Conservation (phyloP, 2,329 filamentous ascomycete species). For the Trichoderma sp. region DNA sequence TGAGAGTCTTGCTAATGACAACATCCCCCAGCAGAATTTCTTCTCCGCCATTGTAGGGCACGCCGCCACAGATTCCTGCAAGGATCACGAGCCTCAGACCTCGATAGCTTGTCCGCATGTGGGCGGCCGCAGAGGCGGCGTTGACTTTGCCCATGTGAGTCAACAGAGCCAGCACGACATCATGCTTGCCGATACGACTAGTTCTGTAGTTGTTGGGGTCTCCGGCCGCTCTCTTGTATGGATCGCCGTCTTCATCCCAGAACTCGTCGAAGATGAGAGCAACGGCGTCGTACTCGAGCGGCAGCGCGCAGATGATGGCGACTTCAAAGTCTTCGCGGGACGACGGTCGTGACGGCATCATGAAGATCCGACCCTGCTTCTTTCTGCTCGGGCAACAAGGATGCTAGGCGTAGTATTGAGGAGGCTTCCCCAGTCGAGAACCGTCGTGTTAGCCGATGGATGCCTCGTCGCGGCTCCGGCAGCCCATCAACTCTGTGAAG, state of each 20-base stretch:
- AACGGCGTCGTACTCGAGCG: conserved; percentile 35
- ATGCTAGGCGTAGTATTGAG: too few species aligned
- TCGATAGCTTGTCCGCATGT: conserved; percentile 40
- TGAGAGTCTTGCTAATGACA: conserved; percentile 36
- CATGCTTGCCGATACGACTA: conserved; percentile 36
- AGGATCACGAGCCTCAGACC: conserved; percentile 37
- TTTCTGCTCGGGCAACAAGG: too few species aligned
- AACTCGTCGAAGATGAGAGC: conserved; percentile 34
- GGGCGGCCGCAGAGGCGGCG: conserved; percentile 34
- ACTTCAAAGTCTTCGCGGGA: conserved; percentile 33
- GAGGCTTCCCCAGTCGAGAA: too few species aligned
- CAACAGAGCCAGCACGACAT: conserved; percentile 38
- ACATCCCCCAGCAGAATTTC: conserved; percentile 40
- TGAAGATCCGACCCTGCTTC: not conserved
- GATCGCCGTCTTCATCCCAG: conserved; percentile 34
- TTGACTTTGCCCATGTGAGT: conserved; percentile 37
- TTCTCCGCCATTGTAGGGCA: conserved; percentile 31
- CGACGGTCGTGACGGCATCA: not conserved
- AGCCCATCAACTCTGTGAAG: too few species aligned
- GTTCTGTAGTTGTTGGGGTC: conserved; percentile 39
- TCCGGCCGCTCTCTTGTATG: conserved; percentile 33
- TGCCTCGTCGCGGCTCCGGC: too few species aligned
- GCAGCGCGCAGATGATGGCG: conserved; percentile 37
- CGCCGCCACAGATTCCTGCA: conserved; percentile 44
- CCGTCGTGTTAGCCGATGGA: too few species aligned